Evolutionary conservation across 805 yeast genomes (phyloP).

Genomic region (Saturnispora kantuleensis): DNA sequence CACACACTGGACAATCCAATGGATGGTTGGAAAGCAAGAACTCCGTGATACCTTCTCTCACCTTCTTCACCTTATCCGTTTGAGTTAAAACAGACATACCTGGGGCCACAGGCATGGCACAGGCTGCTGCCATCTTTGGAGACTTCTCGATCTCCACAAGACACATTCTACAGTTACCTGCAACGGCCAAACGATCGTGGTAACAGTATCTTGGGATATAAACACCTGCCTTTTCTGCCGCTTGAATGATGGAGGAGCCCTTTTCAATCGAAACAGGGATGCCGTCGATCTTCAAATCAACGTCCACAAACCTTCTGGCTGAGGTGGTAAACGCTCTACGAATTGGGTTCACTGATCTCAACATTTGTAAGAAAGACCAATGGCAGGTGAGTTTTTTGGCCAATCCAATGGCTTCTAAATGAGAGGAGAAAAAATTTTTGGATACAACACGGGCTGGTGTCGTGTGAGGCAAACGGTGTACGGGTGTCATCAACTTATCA

Average conservation of each 20-base stretch:
- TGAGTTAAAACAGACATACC: conserved; percentile 84
- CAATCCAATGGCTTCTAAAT: not conserved
- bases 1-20: conserved; percentile 85
- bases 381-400: not conserved
- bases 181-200: conserved; percentile 83
- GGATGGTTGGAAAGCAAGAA: conserved; percentile 85
- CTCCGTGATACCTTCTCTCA: conserved; percentile 86
- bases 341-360: conserved; percentile 11
- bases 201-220: conserved; percentile 83
- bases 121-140: conserved; percentile 82
- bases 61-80: conserved; percentile 66
- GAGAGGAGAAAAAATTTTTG: not conserved
- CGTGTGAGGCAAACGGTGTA: not conserved
- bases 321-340: conserved; percentile 10
- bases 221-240: conserved; percentile 86
- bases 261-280: conserved; percentile 69
- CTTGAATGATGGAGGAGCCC: conserved; percentile 82
- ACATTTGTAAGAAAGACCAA: conserved; percentile 9
- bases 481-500: not conserved
- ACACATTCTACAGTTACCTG: conserved; percentile 93
- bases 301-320: conserved; percentile 16
- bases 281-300: conserved; percentile 50
- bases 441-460: not conserved
- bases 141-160: conserved; percentile 82
- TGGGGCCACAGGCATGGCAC: conserved; percentile 85